Conservation (phyloP, 202 grass and related monocot genomes). For the Brachypodium distachyon region DNA sequence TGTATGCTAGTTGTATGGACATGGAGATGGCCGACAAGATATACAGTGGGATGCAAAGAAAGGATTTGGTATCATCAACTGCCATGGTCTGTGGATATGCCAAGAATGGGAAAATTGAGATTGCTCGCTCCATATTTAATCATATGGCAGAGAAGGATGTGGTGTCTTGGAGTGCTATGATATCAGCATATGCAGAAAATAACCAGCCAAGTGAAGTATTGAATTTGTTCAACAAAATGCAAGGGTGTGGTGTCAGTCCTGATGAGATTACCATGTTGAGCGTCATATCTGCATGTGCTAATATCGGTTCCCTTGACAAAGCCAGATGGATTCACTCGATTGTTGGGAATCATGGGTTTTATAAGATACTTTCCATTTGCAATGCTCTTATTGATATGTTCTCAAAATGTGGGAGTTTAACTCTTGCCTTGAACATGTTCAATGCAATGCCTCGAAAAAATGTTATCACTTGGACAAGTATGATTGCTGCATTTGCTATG, state of each 20-base stretch:
- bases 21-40: slow-evolving; percentile 56
- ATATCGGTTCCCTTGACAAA: slow-evolving; percentile 51
- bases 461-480: slow-evolving; percentile 84
- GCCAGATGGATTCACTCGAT: slow-evolving; percentile 50
- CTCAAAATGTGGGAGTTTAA: slow-evolving; percentile 72
- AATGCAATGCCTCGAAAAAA: slow-evolving; percentile 48
- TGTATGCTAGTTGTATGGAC: slow-evolving; percentile 56
- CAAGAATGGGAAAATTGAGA: slow-evolving; percentile 41
- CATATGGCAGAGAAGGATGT: slow-evolving; percentile 47
- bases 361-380: slow-evolving; percentile 29
- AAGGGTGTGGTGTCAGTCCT: slow-evolving; percentile 25
- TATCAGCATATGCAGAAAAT: slow-evolving; percentile 57
- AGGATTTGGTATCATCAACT: slow-evolving; percentile 55
- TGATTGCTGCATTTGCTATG: slow-evolving; percentile 72
- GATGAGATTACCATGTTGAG: slow-evolving; percentile 61
- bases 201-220: slow-evolving; percentile 44
- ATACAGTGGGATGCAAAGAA: slow-evolving; percentile 38
- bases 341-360: slow-evolving; percentile 33
- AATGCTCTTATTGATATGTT: slow-evolving; percentile 96
- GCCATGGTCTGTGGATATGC: slow-evolving; percentile 64
- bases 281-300: slow-evolving; percentile 64
- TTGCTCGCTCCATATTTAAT: slow-evolving; percentile 55
- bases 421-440: slow-evolving; percentile 50
- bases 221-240: slow-evolving; percentile 58
- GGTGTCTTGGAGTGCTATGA: slow-evolving; percentile 76